Conservation (phyloP, 805 yeast species). For the Nakazawaea ernobii region DNA sequence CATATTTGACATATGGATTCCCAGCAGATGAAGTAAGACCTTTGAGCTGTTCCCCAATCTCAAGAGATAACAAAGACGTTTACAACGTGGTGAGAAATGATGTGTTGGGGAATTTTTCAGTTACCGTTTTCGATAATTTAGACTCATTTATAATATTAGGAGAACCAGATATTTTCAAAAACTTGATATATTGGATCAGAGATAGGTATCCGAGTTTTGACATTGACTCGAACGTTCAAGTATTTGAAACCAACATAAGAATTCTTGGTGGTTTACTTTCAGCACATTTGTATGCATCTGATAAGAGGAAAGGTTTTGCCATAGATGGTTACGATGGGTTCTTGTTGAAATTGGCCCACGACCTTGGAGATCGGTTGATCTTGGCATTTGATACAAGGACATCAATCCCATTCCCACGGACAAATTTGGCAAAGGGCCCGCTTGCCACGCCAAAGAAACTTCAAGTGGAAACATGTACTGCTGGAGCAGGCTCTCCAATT, state of each 20-base stretch:
- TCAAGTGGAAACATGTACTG: constrained; percentile 69
- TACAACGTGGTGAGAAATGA: constrained; percentile 65
- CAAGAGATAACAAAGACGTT: constrained; percentile 51
- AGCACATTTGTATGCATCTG: constrained; percentile 66
- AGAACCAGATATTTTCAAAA: constrained; percentile 49
- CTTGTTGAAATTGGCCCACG: constrained; percentile 64
- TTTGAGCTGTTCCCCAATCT: constrained; percentile 59
- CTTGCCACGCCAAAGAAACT: constrained; percentile 34
- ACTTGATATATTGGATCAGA: constrained; percentile 35
- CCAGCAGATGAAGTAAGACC: constrained; percentile 85
- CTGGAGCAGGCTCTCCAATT: constrained; percentile 83
- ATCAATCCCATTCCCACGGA: constrained; percentile 74
- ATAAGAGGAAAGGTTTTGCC: constrained; percentile 35
- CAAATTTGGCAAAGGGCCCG: constrained; percentile 57
- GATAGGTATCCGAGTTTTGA: constrained; percentile 40
- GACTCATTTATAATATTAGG: constrained; percentile 75
- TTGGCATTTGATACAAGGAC: constrained; percentile 62
- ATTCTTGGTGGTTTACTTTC: constrained; percentile 78
- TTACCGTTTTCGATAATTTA: constrained; percentile 72
- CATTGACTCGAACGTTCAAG: constrained; percentile 71
- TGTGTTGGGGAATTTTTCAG: constrained; percentile 77
- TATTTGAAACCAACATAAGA: constrained; percentile 81
- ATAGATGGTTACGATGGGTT: constrained; percentile 59
- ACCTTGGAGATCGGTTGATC: constrained; percentile 64
- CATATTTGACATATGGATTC: constrained; percentile 63